Conservation (phyloP, 1,284 basidiomycete genomes). For the Cryptococcus amylolentus region DNA sequence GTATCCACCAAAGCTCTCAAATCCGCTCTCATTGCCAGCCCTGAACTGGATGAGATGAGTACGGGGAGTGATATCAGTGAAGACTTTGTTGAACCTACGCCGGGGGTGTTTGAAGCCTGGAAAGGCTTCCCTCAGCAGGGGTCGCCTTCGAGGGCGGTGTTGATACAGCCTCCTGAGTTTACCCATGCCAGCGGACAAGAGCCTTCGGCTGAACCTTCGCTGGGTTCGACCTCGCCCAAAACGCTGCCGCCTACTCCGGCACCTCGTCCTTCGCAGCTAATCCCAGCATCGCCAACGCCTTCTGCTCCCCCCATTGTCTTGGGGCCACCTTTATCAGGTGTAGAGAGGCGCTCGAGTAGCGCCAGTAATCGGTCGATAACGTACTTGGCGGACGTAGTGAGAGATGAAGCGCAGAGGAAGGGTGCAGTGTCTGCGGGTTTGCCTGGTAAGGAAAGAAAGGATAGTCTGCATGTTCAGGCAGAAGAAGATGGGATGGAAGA, state of each 20-base stretch:
- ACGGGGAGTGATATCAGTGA: background rate
- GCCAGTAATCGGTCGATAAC: conserved; percentile 11
- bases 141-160: background rate
- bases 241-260: background rate
- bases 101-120: conserved; percentile 12
- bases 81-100: background rate
- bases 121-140: conserved; percentile 8
- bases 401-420: background rate
- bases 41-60: background rate
- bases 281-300: background rate
- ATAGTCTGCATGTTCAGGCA: background rate
- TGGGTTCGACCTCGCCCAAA: background rate
- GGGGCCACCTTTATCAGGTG: background rate
- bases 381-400: conserved; percentile 18
- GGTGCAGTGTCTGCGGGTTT: background rate
- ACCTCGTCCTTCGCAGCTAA: background rate
- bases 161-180: background rate
- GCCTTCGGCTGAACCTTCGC: background rate
- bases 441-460: background rate
- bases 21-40: background rate
- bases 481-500: too few species aligned
- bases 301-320: background rate
- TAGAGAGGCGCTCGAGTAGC: background rate
- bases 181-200: background rate
- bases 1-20: background rate